These are phyloP conservation scores for Leishmania martiniquensis DNA, from an alignment of 208 protist species.

Conservation along the genomic window DNA sequence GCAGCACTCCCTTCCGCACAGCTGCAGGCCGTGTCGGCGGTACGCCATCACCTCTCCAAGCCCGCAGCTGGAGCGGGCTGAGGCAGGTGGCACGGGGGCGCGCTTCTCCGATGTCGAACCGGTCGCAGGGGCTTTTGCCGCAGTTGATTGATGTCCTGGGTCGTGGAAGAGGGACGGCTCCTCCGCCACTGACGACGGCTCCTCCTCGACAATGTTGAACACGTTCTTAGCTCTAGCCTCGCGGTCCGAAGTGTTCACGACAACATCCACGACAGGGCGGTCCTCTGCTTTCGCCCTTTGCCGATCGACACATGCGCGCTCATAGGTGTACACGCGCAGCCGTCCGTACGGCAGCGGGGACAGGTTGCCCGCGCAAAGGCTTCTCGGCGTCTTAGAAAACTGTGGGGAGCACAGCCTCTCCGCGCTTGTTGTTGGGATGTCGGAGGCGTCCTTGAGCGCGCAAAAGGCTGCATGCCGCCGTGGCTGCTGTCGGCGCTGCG, in stretches of 20 bases:
- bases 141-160: not conserved
- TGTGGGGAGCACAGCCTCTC: not conserved
- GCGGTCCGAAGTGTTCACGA: slow-evolving; percentile 12
- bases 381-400: not conserved
- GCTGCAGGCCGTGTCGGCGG: slow-evolving; percentile 1
- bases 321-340: slow-evolving; percentile 23
- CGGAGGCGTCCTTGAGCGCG: slow-evolving; percentile 20
- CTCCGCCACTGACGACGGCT: not conserved
- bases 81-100: not conserved
- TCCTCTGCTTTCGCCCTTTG: slow-evolving; percentile 22
- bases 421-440: slow-evolving; percentile 12
- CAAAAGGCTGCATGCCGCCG: slow-evolving; percentile 17
- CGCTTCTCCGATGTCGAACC: not conserved
- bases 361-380: not conserved
- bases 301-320: slow-evolving; percentile 15
- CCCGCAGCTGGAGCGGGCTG: not conserved
- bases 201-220: slow-evolving; percentile 28
- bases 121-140: too few relatives aligned
- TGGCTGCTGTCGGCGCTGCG: not conserved
- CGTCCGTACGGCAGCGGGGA: slow-evolving; percentile 20
- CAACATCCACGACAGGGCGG: slow-evolving; percentile 33
- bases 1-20: not conserved
- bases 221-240: slow-evolving; percentile 22
- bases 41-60: not conserved
- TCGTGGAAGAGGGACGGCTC: slow-evolving; percentile 27